Evolutionary conservation across 257 asterid species (phyloP).

Genomic region (Haberlea rhodopensis): DNA sequence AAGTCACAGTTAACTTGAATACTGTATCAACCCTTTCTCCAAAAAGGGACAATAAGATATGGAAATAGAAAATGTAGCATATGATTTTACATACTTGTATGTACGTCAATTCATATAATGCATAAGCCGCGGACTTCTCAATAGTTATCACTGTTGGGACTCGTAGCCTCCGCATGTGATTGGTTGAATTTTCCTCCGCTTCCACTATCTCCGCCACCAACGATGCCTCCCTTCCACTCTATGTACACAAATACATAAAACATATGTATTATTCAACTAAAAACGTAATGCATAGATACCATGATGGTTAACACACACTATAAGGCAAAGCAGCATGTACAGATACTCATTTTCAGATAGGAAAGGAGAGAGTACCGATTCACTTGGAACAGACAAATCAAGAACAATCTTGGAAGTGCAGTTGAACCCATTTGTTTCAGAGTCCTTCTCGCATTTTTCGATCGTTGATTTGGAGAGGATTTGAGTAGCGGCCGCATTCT

Average conservation of each 20-base stretch:
- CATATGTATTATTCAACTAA: not conserved
- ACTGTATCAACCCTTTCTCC: not conserved
- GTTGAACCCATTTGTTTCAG: slow-evolving; percentile 57
- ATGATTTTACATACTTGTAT: slow-evolving; percentile 51
- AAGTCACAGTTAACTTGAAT: not conserved
- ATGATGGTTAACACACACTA: not conserved
- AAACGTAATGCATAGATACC: not conserved
- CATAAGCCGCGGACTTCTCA: slow-evolving; percentile 83
- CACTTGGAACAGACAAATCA: slow-evolving; percentile 87
- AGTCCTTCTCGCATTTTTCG: slow-evolving; percentile 68
- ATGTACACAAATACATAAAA: slow-evolving; percentile 2
- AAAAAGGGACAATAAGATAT: not conserved
- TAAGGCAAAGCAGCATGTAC: not conserved
- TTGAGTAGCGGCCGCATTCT: slow-evolving; percentile 34
- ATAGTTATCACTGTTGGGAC: slow-evolving; percentile 78
- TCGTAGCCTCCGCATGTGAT: slow-evolving; percentile 76
- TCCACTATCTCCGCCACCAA: slow-evolving; percentile 95
- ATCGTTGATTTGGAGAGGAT: slow-evolving; percentile 81
- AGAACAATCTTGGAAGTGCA: slow-evolving; percentile 73
- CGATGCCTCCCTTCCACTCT: slow-evolving; percentile 95
- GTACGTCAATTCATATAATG: slow-evolving; percentile 71
- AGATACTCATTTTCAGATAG: not conserved
- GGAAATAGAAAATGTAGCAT: not conserved
- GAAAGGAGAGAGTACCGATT: slow-evolving; percentile 43
- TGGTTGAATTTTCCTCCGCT: slow-evolving; percentile 82